Evolutionary conservation across 768 basidiomycete species (phyloP).

Genomic region (Lactarius evosmus): DNA sequence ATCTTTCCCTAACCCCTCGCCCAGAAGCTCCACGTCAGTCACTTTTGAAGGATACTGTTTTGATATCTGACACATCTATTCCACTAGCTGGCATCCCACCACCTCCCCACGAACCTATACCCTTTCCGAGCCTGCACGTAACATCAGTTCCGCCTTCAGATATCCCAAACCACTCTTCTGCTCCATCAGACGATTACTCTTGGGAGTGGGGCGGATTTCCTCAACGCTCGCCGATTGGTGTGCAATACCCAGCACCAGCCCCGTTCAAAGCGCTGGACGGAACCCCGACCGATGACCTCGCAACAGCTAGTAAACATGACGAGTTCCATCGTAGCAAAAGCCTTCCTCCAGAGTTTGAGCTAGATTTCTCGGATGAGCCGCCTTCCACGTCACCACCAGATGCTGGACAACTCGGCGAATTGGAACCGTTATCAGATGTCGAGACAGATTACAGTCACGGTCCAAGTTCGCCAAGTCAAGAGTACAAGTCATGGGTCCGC

Average conservation of each 20-base stretch:
- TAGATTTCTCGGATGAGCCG: conserved; percentile 7
- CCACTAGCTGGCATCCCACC: background rate
- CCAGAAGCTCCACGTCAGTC: background rate
- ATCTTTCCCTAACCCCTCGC: conserved; percentile 25
- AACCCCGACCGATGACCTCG: conserved; percentile 18
- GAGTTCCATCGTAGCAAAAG: conserved; percentile 50
- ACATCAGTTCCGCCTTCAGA: conserved; percentile 64
- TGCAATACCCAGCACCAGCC: conserved; percentile 39
- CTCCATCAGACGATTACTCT: conserved; percentile 62
- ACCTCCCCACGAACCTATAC: conserved; percentile 34
- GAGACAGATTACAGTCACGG: conserved; percentile 13
- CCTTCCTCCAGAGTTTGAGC: conserved; percentile 48
- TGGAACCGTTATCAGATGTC: conserved; percentile 19
- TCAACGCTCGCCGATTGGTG: conserved; percentile 64
- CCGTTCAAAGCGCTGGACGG: conserved; percentile 8
- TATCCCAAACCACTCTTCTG: conserved; percentile 17
- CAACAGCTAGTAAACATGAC: conserved; percentile 24
- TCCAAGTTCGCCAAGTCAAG: conserved; percentile 7
- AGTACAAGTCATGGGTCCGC: conserved; percentile 65
- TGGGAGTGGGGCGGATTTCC: conserved; percentile 97
- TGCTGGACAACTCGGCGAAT: background rate
- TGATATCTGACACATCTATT: background rate
- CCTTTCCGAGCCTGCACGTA: conserved; percentile 43
- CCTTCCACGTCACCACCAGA: background rate
- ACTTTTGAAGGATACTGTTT: background rate